Conservation (phyloP, 306 rosid genomes). For the Clitoria ternatea region DNA sequence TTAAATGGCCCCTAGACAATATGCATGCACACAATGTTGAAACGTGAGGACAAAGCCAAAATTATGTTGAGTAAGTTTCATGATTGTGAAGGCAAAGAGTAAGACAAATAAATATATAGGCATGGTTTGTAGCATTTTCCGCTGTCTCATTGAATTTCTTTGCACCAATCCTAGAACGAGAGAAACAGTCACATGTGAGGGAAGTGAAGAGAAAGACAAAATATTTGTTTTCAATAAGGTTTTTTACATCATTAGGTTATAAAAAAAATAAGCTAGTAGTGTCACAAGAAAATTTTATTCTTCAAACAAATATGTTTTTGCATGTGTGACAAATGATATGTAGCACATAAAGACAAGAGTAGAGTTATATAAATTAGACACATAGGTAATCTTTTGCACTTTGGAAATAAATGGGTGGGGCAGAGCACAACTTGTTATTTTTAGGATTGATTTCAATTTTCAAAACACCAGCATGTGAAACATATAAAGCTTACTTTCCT, state of each 20-base stretch:
- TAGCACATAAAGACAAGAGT: background rate
- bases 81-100: background rate
- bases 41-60: background rate
- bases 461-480: conserved; percentile 13
- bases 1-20: background rate
- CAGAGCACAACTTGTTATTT: background rate
- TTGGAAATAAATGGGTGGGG: background rate
- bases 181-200: background rate
- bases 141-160: background rate
- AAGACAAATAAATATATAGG: conserved; percentile 16
- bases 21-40: background rate
- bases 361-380: background rate
- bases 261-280: background rate
- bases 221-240: background rate
- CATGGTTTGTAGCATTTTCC: background rate
- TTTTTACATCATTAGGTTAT: background rate
- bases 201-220: background rate
- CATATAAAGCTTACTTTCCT: background rate
- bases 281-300: background rate
- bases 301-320: background rate
- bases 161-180: background rate
- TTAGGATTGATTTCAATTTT: background rate
- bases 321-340: background rate
- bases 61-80: background rate
- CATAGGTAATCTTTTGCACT: background rate